Base-by-base conservation (phyloP, 2,329 filamentous ascomycete genomes). In the Aureobasidium subglaciale region DNA sequence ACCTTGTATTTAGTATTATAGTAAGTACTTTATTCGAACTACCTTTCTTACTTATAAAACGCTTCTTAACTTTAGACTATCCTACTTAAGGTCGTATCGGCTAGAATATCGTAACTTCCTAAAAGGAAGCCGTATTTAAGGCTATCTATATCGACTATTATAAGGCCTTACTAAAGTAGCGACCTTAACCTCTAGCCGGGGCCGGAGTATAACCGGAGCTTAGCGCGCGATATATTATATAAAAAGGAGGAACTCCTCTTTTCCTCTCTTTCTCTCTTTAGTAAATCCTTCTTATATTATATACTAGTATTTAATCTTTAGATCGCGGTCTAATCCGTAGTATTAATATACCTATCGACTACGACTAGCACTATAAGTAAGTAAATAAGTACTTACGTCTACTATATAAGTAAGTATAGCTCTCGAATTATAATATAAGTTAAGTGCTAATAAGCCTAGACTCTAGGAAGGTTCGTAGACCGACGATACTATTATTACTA, bases 21-120 rank as follows among this genome's bases (percentile, higher is more conserved):
- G 79, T 80, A 0, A 82, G 80, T 0, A 85, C 82, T 2, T 80
- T 79, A 0, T 86, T 83, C 56, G 81, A 85, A 59, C 78, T 79
- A 0, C 82, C 82, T 0, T 85, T 83, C 56, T 66, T 84, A 1
- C 69, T 85, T 0, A 83, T 81, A 0, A 83, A 83, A 63, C 71
- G 81, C 0, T 83, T 85, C 55, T 83, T 80, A 0, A 82, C 80
- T 0, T 65, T 85, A 0, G 82, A 85, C 57, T 82, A 85, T 64
- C 70, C 86, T 38, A 85, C 82, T 0, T 71, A 75, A 2, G 83
- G 82, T 0, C 72, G 83, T 0, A 75, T 85, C 30, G 82, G 80
- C 0, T 85, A 82, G 83, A 86, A 86, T 58, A 84, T 86, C 20
- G 83, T 87, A 0, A 85, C 82, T 0, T 77, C 73, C 1, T 83